Percentiles rank a stretch among this genome's conserved stretches.
These are phyloP conservation scores for Acanthamoeba triangularis DNA, from an alignment of 208 protist genomes.

Conservation along the genomic window DNA sequence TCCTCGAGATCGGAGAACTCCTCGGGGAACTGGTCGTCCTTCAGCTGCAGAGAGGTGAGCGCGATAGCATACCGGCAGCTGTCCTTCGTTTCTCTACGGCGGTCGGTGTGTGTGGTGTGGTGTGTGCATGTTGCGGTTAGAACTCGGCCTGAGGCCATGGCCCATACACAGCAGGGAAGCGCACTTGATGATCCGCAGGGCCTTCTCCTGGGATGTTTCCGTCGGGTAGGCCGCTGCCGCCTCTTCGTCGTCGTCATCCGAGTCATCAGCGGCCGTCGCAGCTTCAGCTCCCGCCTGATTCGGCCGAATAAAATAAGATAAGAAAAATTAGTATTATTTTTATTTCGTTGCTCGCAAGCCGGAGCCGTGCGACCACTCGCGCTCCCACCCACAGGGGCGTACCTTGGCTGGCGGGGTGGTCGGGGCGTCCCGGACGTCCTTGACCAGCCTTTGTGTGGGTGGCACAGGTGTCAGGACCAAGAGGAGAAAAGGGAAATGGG, in stretches of 20 bases:
- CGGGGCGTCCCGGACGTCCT: not conserved
- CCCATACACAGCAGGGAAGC: no score
- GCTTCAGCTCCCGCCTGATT: not conserved
- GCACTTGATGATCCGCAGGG: not conserved
- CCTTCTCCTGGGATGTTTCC: not conserved
- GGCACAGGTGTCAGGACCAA: no score
- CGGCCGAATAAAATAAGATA: no score
- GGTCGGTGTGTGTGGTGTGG: no score
- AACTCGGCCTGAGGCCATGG: no score
- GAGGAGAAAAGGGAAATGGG: no score
- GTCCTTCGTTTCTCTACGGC: conserved; percentile 13
- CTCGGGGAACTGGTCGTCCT: not conserved
- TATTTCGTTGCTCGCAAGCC: no score
- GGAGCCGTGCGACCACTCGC: no score
- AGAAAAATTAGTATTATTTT: no score
- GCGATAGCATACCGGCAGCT: not conserved
- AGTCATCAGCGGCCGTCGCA: not conserved
- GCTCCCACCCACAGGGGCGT: no score
- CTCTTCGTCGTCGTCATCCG: not conserved
- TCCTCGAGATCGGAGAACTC: not conserved
- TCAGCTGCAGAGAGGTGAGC: not conserved
- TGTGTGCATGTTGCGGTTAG: no score
- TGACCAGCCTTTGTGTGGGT: not conserved
- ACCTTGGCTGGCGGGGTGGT: no score
- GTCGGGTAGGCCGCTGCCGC: not conserved